Evolutionary conservation across 139 green algal species (phyloP).

Genomic region (Medakamo hakoo): DNA sequence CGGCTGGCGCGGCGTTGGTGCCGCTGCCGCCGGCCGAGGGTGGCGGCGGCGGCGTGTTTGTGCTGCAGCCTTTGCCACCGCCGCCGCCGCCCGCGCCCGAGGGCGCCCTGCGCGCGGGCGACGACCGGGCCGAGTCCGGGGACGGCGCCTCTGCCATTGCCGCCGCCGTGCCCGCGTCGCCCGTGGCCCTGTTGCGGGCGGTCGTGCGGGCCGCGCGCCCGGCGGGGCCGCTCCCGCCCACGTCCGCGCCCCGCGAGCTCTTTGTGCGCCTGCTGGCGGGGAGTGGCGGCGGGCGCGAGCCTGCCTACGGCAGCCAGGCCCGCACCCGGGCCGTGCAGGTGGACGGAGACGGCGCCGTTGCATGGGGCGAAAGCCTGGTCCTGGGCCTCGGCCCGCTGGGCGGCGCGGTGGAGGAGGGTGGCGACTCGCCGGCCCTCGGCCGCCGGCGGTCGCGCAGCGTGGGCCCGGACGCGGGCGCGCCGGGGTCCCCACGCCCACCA

Average conservation of each 20-base stretch:
- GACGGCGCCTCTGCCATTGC: neutral
- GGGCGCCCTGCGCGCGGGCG: neutral
- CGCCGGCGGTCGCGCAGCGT: too few species aligned
- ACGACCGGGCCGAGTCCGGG: too few species aligned
- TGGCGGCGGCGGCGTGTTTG: too few species aligned
- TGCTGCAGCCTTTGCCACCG: neutral
- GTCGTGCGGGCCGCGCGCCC: too few species aligned
- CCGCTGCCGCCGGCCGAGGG: neutral
- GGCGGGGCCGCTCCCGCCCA: too few species aligned
- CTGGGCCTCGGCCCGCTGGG: constrained; percentile 38
- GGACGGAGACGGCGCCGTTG: neutral
- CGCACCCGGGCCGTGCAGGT: neutral
- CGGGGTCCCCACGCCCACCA: neutral
- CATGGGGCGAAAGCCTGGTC: constrained; percentile 42
- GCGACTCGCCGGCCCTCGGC: too few species aligned
- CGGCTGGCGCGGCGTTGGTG: neutral
- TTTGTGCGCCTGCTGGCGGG: neutral
- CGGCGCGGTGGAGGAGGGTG: too few species aligned
- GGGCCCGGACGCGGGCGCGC: neutral
- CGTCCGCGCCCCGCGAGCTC: neutral
- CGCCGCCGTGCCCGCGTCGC: constrained; percentile 1
- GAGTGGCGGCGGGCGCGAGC: neutral
- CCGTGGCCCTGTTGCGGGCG: neutral
- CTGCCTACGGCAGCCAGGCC: too few species aligned
- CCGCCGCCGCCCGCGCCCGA: neutral